These are phyloP conservation scores for Suhomyces bolitotheri DNA, from an alignment of 1,139 yeast genomes.

Conservation along the genomic window DNA sequence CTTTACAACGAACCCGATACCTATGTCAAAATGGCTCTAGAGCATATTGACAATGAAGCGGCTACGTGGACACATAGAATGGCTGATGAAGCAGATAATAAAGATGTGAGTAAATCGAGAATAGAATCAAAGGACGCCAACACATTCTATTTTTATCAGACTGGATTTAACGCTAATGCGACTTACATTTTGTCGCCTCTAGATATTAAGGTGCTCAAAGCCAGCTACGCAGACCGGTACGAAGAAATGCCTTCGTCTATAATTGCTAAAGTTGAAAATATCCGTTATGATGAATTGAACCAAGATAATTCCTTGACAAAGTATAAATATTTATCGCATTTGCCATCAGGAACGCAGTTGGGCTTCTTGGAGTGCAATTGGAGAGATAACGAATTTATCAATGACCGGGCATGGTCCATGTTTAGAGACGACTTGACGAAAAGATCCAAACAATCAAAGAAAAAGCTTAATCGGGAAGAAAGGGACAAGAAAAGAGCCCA, in stretches of 20 bases:
- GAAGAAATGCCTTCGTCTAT: constrained; percentile 66
- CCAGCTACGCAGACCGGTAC: constrained; percentile 60
- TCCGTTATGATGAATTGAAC: constrained; percentile 62
- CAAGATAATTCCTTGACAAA: constrained; percentile 54
- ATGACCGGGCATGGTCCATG: constrained; percentile 51
- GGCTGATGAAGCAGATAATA: constrained; percentile 7
- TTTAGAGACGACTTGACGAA: constrained; percentile 63
- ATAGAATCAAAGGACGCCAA: constrained; percentile 2
- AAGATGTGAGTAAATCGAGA: neutral
- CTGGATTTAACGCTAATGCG: constrained; percentile 66
- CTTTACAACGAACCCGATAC: constrained; percentile 61
- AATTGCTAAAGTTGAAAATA: constrained; percentile 65
- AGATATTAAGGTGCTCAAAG: constrained; percentile 71
- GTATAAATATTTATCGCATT: constrained; percentile 73
- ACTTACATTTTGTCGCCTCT: constrained; percentile 72
- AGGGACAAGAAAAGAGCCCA: constrained; percentile 60
- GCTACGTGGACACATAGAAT: constrained; percentile 33
- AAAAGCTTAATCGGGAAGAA: constrained; percentile 66
- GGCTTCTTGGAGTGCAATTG: constrained; percentile 88
- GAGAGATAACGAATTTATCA: constrained; percentile 46
- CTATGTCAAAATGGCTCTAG: constrained; percentile 58
- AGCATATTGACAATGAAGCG: constrained; percentile 51
- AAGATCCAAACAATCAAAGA: constrained; percentile 54
- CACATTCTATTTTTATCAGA: constrained; percentile 59
- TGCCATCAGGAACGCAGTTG: constrained; percentile 82